Evolutionary conservation across 1,284 basidiomycete genomes (phyloP), one percentile per base, ranked within the genome.

Genomic region (Golubevia pallescens): DNA sequence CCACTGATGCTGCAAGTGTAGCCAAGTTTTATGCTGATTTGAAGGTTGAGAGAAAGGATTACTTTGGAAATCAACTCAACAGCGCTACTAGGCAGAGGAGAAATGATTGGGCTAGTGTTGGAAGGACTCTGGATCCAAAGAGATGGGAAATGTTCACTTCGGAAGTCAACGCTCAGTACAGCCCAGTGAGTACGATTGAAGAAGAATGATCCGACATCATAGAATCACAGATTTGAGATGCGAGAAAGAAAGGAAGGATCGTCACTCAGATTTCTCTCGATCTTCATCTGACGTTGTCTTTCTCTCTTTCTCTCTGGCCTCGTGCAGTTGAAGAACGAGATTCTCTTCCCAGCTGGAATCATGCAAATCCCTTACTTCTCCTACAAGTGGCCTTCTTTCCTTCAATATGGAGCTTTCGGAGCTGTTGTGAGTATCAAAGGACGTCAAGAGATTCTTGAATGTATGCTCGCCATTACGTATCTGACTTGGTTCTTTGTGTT

Each of bases 311-410:
- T 80, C 38, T 70, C 75, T 42, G 69, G 13, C 71, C 67, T 28
- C 64, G 67, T 21, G 66, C 68, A 42, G 64, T 63, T 10, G 13
- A 61, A 67, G 51, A 84, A 77, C 63, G 87, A 96, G 91, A 96
- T 97, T 66, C 93, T 95, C 16, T 97, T 99, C 88, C 95, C 96
- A 2, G 96, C 96, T 14, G 96, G 96, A 52, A 95, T 98, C 80
- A 87, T 98, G 54, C 93, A 92, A 77, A 91, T 93, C 1, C 95
- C 95, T 0, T 98, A 96, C 90, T 98, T 97, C 88, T 90, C 90
- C 13, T 88, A 90, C 63, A 88, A 90, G 66, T 97, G 94, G 93
- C 93, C 85, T 21, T 87, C 77, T n/a, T 63, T 65, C 57, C 38
- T 98, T 67, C 90, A 92, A 60, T 97, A 95, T 75, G 96, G 95